Evolutionary conservation across 1,284 basidiomycete species (phyloP).

Genomic region (Apiotrichum brassicae): DNA sequence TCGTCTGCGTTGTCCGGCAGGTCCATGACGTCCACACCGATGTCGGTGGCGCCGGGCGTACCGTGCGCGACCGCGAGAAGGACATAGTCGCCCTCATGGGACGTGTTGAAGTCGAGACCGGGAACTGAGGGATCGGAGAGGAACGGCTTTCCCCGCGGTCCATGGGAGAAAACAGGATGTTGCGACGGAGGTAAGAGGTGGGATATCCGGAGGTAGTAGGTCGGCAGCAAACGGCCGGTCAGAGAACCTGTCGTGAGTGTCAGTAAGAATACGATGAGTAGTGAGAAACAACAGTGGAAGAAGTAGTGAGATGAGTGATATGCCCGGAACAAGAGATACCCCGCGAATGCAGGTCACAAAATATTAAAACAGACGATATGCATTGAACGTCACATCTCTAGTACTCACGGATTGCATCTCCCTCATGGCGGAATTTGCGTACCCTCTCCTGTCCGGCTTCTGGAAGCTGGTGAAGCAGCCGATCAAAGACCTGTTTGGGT

Average conservation of each 20-base stretch:
- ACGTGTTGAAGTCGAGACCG: slow-evolving; percentile 36
- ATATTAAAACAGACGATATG: no score
- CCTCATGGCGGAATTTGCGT: slow-evolving; percentile 27
- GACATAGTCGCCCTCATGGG: slow-evolving; percentile 37
- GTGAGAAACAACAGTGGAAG: no score
- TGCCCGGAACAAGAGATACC: no score
- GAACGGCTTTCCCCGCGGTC: slow-evolving; percentile 33
- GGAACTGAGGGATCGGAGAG: slow-evolving; percentile 22
- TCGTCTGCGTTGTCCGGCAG: slow-evolving; percentile 23
- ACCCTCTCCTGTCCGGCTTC: slow-evolving; percentile 23
- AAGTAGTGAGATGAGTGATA: no score
- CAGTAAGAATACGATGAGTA: background rate
- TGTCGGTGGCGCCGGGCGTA: background rate
- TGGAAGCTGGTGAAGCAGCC: slow-evolving; percentile 20
- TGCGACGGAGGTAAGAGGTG: slow-evolving; percentile 10
- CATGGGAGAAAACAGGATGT: slow-evolving; percentile 20
- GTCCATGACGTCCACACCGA: slow-evolving; percentile 41
- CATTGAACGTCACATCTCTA: no score
- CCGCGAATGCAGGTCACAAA: no score
- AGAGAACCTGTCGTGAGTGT: slow-evolving; percentile 24
- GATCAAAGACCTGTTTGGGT: slow-evolving; percentile 19
- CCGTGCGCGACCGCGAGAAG: slow-evolving; percentile 22
- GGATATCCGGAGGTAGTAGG: slow-evolving; percentile 28
- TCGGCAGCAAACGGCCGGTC: slow-evolving; percentile 30
- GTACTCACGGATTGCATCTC: slow-evolving; percentile 26